These are phyloP conservation scores for Thamnidium elegans DNA, from an alignment of 192 early-diverging fungal genomes.

Conservation along the genomic window DNA sequence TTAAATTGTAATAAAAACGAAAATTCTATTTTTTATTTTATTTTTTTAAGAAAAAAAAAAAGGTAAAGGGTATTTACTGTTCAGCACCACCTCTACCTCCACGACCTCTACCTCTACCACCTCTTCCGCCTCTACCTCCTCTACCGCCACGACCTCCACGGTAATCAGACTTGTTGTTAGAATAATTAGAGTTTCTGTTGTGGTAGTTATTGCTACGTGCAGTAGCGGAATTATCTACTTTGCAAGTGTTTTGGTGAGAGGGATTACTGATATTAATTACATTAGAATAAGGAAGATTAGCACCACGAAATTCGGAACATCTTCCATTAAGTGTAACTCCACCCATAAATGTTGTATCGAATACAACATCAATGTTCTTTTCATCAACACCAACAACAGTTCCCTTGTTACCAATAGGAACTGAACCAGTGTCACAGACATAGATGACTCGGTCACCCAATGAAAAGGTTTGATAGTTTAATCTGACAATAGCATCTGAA, in stretches of 20 bases:
- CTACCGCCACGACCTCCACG: constrained; percentile 10
- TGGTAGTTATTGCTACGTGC: not conserved
- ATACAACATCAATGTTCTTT: constrained; percentile 77
- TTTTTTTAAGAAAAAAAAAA: not conserved
- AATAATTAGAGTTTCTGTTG: not conserved
- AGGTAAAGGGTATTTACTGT: not conserved
- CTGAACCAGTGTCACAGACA: constrained; percentile 63
- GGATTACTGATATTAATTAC: constrained; percentile 10
- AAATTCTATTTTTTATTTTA: not conserved
- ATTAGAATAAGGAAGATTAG: not conserved
- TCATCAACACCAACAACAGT: constrained; percentile 81
- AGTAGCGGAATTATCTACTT: not conserved
- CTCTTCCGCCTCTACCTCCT: not conserved
- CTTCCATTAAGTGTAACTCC: constrained; percentile 71
- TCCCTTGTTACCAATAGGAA: constrained; percentile 80
- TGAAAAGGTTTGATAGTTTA: constrained; percentile 74
- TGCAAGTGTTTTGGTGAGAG: constrained; percentile 5
- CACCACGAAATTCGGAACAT: constrained; percentile 18
- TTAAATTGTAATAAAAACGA: not conserved
- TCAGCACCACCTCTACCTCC: not conserved
- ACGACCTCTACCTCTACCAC: constrained; percentile 3
- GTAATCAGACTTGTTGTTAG: not conserved
- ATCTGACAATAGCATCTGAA: constrained; percentile 64
- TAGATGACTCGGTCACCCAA: constrained; percentile 88
- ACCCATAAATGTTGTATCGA: constrained; percentile 81